Percentiles rank a stretch among this genome's conserved stretches.
Evolutionary conservation across 2,329 filamentous ascomycete species (phyloP).

Genomic region (Fusarium siculi): DNA sequence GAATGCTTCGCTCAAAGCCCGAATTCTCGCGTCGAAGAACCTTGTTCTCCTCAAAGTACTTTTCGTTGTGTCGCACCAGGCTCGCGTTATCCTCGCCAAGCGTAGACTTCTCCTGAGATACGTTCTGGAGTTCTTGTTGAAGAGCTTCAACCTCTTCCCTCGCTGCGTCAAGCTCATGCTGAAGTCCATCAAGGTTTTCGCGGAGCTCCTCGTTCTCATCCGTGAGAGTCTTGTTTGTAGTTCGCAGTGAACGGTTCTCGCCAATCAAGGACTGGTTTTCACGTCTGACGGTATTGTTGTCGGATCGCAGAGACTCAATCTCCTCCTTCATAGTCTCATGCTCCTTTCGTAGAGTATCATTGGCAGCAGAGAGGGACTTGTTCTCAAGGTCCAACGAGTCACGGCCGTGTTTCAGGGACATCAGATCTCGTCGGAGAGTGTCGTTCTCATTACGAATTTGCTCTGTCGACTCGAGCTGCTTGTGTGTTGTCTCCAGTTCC

Average conservation of each 20-base stretch:
- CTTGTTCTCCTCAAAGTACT: constrained; percentile 65
- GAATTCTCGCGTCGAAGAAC: constrained; percentile 59
- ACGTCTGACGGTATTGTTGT: constrained; percentile 55
- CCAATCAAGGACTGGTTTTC: constrained; percentile 56
- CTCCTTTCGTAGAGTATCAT: constrained; percentile 52
- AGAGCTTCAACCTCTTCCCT: constrained; percentile 54
- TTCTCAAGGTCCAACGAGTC: constrained; percentile 55
- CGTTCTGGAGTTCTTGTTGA: constrained; percentile 51
- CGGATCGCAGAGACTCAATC: constrained; percentile 54
- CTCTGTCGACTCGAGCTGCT: constrained; percentile 54
- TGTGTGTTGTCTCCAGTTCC: constrained; percentile 56
- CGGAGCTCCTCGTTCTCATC: constrained; percentile 58
- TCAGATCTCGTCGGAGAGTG: constrained; percentile 54
- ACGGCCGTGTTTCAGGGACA: constrained; percentile 52
- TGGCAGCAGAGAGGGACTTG: constrained; percentile 53
- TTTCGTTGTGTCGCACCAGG: constrained; percentile 65
- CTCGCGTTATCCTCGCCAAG: constrained; percentile 63
- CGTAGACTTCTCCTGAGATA: constrained; percentile 57
- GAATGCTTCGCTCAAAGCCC: constrained; percentile 58
- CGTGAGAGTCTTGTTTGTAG: constrained; percentile 53
- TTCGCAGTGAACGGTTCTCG: constrained; percentile 59
- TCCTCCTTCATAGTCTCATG: constrained; percentile 52
- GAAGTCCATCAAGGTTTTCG: constrained; percentile 52
- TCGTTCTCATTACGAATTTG: constrained; percentile 54
- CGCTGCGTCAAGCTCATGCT: constrained; percentile 55